A percentile compares a stretch with the other conserved stretches of the same genome.
Conservation (phyloP, 1,284 basidiomycete genomes). For the Fomitopsis schrenkii region DNA sequence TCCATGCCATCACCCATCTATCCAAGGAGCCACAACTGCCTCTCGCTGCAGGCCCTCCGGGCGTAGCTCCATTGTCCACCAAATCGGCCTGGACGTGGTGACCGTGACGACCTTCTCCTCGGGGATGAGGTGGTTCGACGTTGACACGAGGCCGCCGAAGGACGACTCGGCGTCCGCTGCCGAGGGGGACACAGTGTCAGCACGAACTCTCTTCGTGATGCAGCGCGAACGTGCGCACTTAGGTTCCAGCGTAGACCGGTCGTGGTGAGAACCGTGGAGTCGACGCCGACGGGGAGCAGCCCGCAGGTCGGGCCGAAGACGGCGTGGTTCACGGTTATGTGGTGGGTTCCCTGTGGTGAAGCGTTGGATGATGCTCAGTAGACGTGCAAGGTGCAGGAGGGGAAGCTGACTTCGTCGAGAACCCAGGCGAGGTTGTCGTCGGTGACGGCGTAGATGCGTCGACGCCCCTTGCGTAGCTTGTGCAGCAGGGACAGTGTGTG, state of each 20-base stretch:
- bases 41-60: slow-evolving; percentile 3
- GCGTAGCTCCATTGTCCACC: slow-evolving; percentile 58
- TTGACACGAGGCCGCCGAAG: slow-evolving; percentile 82
- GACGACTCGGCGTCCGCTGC: slow-evolving; percentile 62
- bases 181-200: background rate
- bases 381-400: background rate
- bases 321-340: slow-evolving; percentile 68
- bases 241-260: slow-evolving; percentile 90
- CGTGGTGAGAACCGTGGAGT: slow-evolving; percentile 73
- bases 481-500: slow-evolving; percentile 86
- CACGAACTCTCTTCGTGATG: background rate
- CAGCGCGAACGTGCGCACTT: slow-evolving; percentile 41
- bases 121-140: slow-evolving; percentile 85
- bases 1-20: too few relatives aligned
- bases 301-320: slow-evolving; percentile 89
- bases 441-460: slow-evolving; percentile 72
- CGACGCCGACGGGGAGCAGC: slow-evolving; percentile 84
- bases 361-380: background rate
- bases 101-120: slow-evolving; percentile 60
- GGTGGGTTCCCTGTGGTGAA: slow-evolving; percentile 68
- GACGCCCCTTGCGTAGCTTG: slow-evolving; percentile 67
- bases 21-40: background rate
- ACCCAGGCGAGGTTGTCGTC: slow-evolving; percentile 91
- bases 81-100: slow-evolving; percentile 78
- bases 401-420: slow-evolving; percentile 56